Conservation (phyloP, 192 early-diverging fungal species). For the Backusella luteola region DNA sequence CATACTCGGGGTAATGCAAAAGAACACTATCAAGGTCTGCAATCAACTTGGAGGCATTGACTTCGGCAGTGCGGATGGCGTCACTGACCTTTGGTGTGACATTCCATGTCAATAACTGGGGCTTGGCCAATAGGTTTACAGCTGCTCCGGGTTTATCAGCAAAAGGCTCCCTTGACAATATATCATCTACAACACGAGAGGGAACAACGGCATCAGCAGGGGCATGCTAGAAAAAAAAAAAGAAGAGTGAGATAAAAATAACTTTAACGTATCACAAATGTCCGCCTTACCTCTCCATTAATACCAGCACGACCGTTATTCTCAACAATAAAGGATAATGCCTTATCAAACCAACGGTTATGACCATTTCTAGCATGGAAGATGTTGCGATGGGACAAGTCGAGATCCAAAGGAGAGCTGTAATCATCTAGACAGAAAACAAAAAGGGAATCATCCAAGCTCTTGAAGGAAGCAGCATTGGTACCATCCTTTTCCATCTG, state of each 20-base stretch:
- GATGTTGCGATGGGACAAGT: conserved; percentile 67
- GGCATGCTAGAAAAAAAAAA: conserved; percentile 61
- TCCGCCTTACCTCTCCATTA: conserved; percentile 75
- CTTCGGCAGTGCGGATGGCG: conserved; percentile 60
- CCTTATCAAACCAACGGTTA: conserved; percentile 98
- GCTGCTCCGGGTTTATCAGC: conserved; percentile 10
- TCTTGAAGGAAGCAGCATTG: conserved; percentile 58
- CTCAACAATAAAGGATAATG: conserved; percentile 84
- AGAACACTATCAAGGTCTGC: conserved; percentile 70
- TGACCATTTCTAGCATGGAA: conserved; percentile 75
- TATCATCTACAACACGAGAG: conserved; percentile 74
- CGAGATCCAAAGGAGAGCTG: conserved; percentile 54
- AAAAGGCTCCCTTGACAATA: conserved; percentile 56
- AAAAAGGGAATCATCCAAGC: conserved; percentile 82
- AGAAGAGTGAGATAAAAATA: neutral
- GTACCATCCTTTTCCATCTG: conserved; percentile 40
- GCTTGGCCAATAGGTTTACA: conserved; percentile 41
- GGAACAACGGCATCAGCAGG: conserved; percentile 90
- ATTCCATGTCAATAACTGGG: conserved; percentile 71
- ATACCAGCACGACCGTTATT: conserved; percentile 84
- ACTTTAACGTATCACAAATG: neutral
- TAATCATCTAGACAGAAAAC: conserved; percentile 85
- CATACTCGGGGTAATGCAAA: conserved; percentile 72
- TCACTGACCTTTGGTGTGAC: conserved; percentile 52
- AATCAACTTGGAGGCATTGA: conserved; percentile 62